A percentile compares a stretch with the other conserved stretches of the same genome.
Conservation (phyloP, 148 eudicot genomes). For the Camellia lanceoleosa region DNA sequence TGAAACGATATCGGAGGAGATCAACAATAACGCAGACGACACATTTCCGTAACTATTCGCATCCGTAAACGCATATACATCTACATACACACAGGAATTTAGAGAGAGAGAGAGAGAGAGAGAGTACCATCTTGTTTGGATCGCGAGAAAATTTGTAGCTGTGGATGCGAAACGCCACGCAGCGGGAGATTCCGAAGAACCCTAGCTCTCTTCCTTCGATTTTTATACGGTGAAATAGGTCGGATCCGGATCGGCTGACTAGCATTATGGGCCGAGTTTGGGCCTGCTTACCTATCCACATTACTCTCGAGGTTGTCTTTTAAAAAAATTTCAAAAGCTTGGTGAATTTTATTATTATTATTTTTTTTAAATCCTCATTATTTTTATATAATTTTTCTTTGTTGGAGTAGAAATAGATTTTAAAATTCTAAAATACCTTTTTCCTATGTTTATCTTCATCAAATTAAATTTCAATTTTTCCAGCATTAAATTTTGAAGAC, state of each 20-base stretch:
- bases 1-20: background rate
- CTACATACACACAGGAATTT: background rate
- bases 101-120: background rate
- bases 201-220: background rate
- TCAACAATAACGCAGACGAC: background rate
- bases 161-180: background rate
- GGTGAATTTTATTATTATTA: too few species aligned
- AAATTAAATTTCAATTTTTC: too few species aligned
- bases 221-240: background rate
- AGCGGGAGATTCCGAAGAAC: background rate
- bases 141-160: background rate
- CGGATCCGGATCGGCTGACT: background rate
- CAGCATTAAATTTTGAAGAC: too few species aligned
- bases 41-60: background rate
- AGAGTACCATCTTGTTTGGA: conserved; percentile 15
- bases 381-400: too few species aligned
- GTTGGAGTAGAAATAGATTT: too few species aligned
- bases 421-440: too few species aligned
- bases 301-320: too few species aligned
- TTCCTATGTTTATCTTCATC: too few species aligned
- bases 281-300: too few species aligned
- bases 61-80: background rate
- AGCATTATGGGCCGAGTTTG: background rate
- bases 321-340: too few species aligned
- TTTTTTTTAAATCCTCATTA: too few species aligned